Evolutionary conservation across 2,329 filamentous ascomycete species (phyloP).

Genomic region (Hysterium pulicare): DNA sequence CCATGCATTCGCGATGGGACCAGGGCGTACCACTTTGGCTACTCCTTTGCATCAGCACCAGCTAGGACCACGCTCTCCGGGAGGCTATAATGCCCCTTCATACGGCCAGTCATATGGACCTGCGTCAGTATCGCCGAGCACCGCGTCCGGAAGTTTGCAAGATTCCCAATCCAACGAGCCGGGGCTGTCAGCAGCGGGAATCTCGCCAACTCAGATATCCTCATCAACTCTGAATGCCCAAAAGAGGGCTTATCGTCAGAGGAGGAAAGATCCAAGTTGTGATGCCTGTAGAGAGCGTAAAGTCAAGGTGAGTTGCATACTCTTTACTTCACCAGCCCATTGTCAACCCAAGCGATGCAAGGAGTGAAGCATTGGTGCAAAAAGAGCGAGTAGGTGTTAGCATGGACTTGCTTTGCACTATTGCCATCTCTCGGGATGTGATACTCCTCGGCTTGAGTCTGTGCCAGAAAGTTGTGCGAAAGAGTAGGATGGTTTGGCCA

Average conservation of each 20-base stretch:
- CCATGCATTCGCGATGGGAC: conserved; percentile 28
- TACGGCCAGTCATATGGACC: conserved; percentile 25
- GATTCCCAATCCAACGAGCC: conserved; percentile 28
- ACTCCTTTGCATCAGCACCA: conserved; percentile 23
- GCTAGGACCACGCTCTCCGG: conserved; percentile 28
- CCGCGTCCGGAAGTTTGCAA: conserved; percentile 28
- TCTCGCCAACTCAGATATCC: conserved; percentile 40
- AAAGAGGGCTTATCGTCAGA: conserved; percentile 90
- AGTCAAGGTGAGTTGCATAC: conserved; percentile 53
- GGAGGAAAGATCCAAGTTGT: conserved; percentile 94
- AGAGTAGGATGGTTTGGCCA: too few relatives aligned
- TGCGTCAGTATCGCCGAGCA: conserved; percentile 34
- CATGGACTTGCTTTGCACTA: too few relatives aligned
- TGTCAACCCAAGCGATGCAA: too few relatives aligned
- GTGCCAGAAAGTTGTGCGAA: too few relatives aligned
- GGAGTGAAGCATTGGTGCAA: too few relatives aligned
- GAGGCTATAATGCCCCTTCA: conserved; percentile 25
- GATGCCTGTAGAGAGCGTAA: conserved; percentile 89
- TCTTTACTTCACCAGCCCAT: too few relatives aligned
- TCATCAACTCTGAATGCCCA: conserved; percentile 64
- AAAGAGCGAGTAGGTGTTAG: too few relatives aligned
- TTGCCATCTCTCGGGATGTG: too few relatives aligned
- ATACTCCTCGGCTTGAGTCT: too few relatives aligned
- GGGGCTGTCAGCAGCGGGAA: conserved; percentile 36
- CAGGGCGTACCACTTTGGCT: conserved; percentile 22